These are phyloP conservation scores for Porcisia hertigi DNA, from an alignment of 208 protist genomes.

Conservation along the genomic window DNA sequence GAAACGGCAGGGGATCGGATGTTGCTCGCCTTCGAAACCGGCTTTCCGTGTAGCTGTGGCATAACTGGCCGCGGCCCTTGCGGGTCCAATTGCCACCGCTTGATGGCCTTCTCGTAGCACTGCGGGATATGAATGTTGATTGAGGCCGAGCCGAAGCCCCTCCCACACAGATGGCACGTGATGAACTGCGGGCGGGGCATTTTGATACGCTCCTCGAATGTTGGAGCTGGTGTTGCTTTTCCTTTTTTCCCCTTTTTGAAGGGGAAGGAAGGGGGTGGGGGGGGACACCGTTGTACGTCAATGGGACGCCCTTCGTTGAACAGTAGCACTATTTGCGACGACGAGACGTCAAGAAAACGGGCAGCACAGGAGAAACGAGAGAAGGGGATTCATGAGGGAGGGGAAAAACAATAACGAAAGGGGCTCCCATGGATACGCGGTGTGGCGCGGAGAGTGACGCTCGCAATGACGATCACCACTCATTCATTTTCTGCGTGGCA, in stretches of 20 bases:
- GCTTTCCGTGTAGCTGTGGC: slow-evolving; percentile 36
- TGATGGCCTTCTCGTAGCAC: slow-evolving; percentile 88
- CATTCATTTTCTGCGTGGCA: background rate
- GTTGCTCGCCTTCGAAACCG: slow-evolving; percentile 5
- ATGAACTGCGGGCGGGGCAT: slow-evolving; percentile 81
- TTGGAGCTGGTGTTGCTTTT: background rate
- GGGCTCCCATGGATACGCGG: background rate
- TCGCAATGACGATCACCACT: background rate
- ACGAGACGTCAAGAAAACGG: background rate
- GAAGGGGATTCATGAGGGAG: background rate
- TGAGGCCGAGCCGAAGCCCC: slow-evolving; percentile 82
- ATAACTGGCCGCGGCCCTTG: slow-evolving; percentile 78
- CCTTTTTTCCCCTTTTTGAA: background rate
- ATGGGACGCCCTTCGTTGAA: background rate
- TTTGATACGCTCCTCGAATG: background rate
- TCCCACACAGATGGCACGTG: slow-evolving; percentile 73
- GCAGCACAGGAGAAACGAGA: background rate
- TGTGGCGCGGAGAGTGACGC: background rate
- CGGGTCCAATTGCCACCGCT: slow-evolving; percentile 80
- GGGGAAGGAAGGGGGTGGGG: no score
- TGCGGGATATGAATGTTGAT: slow-evolving; percentile 89
- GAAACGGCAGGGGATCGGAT: slow-evolving; percentile 1
- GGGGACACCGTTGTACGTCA: background rate
- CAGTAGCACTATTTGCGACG: background rate
- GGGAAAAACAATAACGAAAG: background rate